Base-by-base conservation (phyloP, 352 stramenopile genomes). In the Phytophthora cactorum region DNA sequence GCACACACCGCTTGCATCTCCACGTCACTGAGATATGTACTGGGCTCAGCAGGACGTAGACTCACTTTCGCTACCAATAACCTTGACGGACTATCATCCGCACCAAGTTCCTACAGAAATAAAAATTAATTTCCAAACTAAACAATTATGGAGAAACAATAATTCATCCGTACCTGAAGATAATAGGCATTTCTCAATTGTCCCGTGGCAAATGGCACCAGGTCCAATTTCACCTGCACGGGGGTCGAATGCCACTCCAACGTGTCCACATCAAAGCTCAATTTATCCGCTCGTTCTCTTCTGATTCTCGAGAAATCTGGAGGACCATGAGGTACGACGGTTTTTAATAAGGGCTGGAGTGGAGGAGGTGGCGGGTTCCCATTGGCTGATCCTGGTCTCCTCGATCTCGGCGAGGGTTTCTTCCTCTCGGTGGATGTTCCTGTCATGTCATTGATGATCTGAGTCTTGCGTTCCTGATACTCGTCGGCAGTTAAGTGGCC, bases 401-500 rank as follows among this genome's bases (percentile, higher is more conserved):
- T 70, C 0, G 57, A 59, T n/a, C 52, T 55, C 3, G 64, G 76
- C 27, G 78, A 87, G 36, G 70, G 66, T 60, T 88, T 74, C 75
- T 77, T 86, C 47, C 81, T 75, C 45, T 91, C 81, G 0, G 84
- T 89, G 4, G 78, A 91, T 14, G 87, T 95, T 2, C 87, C 87
- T 1, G 87, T 95, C 82, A 95, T 91, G 32, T 93, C 87, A 65
- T 95, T 95, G 45, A 95, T 95, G 66, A 95, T 93, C 66, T 95
- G 87, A 1, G 75, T 95, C 63, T 93, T 95, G 56, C 87, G 82
- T 44, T 92, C 86, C 31, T 91, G 81, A 52, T 95, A 93, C 65
- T 95, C 87, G 12, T 91, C 87, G 8, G 82, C 65, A 1, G 85
- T 91, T 14, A 95, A 73, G 59, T 95, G 87, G 7, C 87, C 87